These are phyloP conservation scores for Trichophyton mentagrophytes DNA, from an alignment of 2,329 filamentous ascomycete species.

Conservation along the genomic window DNA sequence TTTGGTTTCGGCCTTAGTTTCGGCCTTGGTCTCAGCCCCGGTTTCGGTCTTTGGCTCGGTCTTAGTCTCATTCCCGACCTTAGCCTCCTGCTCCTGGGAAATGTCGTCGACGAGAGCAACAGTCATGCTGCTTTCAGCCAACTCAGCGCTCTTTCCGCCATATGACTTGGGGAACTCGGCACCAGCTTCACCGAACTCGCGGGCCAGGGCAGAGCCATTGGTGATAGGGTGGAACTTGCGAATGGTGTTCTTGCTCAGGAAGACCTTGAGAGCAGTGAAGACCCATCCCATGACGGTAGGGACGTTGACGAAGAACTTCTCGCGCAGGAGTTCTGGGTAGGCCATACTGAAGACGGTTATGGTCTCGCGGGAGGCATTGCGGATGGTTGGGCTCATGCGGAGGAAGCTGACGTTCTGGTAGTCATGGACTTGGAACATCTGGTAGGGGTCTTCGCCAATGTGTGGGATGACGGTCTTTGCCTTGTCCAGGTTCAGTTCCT, in stretches of 20 bases:
- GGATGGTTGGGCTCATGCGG: conserved; percentile 63
- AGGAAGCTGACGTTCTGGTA: conserved; percentile 82
- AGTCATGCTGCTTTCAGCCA: conserved; percentile 30
- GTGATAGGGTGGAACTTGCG: conserved; percentile 69
- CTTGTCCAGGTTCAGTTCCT: conserved; percentile 55
- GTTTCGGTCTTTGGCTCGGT: conserved; percentile 14
- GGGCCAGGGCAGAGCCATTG: conserved; percentile 57
- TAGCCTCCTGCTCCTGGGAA: conserved; percentile 11
- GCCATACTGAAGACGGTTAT: conserved; percentile 68
- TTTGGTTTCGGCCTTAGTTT: conserved; percentile 15
- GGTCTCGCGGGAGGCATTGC: conserved; percentile 63
- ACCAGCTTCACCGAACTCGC: conserved; percentile 47
- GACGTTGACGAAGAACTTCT: conserved; percentile 96
- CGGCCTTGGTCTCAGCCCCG: conserved; percentile 14
- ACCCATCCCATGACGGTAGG: conserved; percentile 84
- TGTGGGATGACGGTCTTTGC: conserved; percentile 58
- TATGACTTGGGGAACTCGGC: conserved; percentile 60
- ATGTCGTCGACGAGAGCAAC: conserved; percentile 21
- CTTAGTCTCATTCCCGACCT: conserved; percentile 12
- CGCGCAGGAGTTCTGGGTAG: conserved; percentile 76
- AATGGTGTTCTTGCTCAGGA: conserved; percentile 59
- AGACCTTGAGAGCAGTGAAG: conserved; percentile 61
- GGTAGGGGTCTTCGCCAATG: conserved; percentile 61
- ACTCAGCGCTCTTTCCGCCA: conserved; percentile 55
- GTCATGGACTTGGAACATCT: conserved; percentile 87